Evolutionary conservation across 257 asterid species (phyloP).

Genomic region (Agastache rugosa): DNA sequence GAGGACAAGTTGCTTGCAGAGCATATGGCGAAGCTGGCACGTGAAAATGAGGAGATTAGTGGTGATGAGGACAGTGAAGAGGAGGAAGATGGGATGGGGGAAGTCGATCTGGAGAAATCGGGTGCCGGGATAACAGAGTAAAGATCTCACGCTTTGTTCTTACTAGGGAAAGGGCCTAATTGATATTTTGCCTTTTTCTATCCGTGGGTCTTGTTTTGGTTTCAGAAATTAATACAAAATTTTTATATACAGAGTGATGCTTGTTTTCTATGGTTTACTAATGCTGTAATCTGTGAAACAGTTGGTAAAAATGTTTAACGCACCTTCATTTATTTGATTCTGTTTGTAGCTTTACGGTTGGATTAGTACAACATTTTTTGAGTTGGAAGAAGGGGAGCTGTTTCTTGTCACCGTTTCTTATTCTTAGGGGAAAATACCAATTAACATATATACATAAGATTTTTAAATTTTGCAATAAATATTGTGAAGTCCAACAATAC

Average conservation of each 20-base stretch:
- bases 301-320: neutral
- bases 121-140: constrained; percentile 50
- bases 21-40: constrained; percentile 74
- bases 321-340: neutral
- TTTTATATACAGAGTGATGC: neutral
- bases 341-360: neutral
- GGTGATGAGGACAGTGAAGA: constrained; percentile 93
- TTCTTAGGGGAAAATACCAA: too few species aligned
- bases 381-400: too few species aligned
- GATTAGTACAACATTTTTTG: too few species aligned
- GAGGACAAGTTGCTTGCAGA: constrained; percentile 88
- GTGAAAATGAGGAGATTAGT: constrained; percentile 77
- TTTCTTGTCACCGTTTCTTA: too few species aligned
- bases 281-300: neutral
- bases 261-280: neutral
- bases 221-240: constrained; percentile 7
- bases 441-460: too few species aligned
- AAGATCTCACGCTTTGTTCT: neutral
- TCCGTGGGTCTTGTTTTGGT: neutral
- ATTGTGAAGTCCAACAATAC: too few species aligned
- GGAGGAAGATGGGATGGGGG: constrained; percentile 99
- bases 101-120: constrained; percentile 68
- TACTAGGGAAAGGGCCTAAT: neutral
- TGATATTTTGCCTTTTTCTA: neutral
- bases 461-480: too few species aligned